Base-by-base conservation (phyloP, 176 grass and related monocot genomes). In the Themeda triandra region DNA sequence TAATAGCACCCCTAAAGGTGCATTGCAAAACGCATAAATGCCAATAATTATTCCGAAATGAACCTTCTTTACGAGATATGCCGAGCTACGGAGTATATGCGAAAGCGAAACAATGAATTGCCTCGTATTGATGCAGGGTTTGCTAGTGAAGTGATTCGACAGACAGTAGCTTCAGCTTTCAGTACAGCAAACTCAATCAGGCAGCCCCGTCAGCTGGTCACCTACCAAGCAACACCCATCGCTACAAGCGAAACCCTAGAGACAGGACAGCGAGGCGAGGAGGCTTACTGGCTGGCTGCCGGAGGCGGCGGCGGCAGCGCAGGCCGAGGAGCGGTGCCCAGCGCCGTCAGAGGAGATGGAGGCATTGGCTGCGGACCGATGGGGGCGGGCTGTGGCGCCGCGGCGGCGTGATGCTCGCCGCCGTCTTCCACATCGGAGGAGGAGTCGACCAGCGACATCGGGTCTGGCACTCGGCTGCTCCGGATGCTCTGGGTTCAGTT, bases 381-480 rank as follows among this genome's bases (percentile, higher is more conserved):
- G n/a, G 85, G 67, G 10, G 80, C 66, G 25, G 79, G 74, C n/a
- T 39, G 41, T 21, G 83, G 74, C n/a, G 46, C 51, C n/a, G 36
- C 68, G 66, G 53, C 33, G 63, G 64, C 48, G 53, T 65, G 45
- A n/a, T 40, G 70, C 31, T 88, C 89, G 46, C 80, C 48, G 66
- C 73, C 83, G 24, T 92, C 92, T 35, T 94, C 92, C 84, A 88
- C 87, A 69, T 87, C 92, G 79, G 92, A 94, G 60, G 92, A 88
- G 78, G 59, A 66, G 73, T 87, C 87, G 84, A 94, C 92, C 29
- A 94, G 83, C 80, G 89, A 90, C 89, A 92, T 92, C 66, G 66
- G 69, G 64, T 9, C 36, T 33, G 51, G 63, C n/a, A 18, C 63
- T 4, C 53, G 53, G 31, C 5, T 37, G 28, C 14, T 46, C 4